These are phyloP conservation scores for Zea mays DNA, from an alignment of 176 grass and related monocot species.

Conservation along the genomic window DNA sequence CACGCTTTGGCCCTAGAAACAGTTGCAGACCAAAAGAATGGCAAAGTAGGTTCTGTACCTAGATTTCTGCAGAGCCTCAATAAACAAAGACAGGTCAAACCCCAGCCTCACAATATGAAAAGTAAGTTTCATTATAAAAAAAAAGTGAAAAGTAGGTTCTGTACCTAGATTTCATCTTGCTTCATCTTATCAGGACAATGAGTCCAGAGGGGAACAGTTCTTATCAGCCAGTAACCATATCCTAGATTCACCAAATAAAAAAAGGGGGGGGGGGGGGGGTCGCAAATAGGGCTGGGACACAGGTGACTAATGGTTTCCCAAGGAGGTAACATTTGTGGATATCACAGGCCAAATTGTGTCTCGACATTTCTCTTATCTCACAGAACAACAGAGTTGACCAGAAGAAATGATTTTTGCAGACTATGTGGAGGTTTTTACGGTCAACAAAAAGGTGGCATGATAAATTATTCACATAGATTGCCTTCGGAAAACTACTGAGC, in stretches of 20 bases:
- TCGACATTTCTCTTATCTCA: neutral
- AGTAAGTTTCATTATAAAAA: too few relatives aligned
- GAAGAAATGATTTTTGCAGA: neutral
- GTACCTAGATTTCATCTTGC: constrained; percentile 3
- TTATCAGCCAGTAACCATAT: neutral
- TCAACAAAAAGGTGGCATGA: neutral
- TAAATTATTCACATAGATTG: neutral
- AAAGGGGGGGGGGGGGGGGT: too few relatives aligned
- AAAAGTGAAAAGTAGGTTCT: neutral
- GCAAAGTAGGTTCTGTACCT: too few relatives aligned
- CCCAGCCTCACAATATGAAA: neutral
- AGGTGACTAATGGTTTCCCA: neutral
- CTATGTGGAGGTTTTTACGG: neutral
- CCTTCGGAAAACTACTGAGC: neutral
- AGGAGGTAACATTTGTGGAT: neutral
- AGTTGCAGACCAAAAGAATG: constrained; percentile 15
- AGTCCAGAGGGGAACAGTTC: neutral
- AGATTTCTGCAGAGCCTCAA: neutral
- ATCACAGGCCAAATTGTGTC: neutral
- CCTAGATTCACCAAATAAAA: neutral
- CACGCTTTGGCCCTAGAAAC: too few relatives aligned
- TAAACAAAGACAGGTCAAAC: neutral
- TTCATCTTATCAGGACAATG: constrained; percentile 7
- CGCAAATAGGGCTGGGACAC: neutral
- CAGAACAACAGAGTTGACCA: neutral